Percentiles rank a stretch among this genome's conserved stretches.
phyloP scores from a whole-genome alignment of 345 rosid genomes.

The Citrus maxima region DNA sequence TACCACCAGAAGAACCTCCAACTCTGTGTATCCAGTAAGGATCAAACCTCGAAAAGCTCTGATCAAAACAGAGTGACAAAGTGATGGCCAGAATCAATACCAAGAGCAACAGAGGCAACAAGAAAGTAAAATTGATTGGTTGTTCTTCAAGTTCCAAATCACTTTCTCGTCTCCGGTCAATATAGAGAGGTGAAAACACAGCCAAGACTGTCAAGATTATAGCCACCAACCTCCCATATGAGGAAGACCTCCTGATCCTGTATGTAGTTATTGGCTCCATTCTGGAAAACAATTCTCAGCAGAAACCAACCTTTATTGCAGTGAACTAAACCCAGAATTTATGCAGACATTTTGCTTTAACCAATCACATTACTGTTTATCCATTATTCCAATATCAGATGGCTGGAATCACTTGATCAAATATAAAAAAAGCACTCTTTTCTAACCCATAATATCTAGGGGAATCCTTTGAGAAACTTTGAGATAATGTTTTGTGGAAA shows the following conservation, averaged over 20 bases:
- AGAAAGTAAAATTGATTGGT: slow-evolving; percentile 29
- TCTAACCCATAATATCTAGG: background rate
- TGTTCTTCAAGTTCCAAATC: slow-evolving; percentile 46
- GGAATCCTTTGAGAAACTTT: slow-evolving; percentile 30
- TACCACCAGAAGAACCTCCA: slow-evolving; percentile 88
- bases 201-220: slow-evolving; percentile 53
- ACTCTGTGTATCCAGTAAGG: slow-evolving; percentile 83
- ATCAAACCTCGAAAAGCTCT: slow-evolving; percentile 65
- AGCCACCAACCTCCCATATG: slow-evolving; percentile 51
- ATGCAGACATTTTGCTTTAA: background rate
- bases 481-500: background rate
- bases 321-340: background rate
- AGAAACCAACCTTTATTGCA: background rate
- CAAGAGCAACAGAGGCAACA: slow-evolving; percentile 55
- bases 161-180: slow-evolving; percentile 32
- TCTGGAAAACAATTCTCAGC: slow-evolving; percentile 11
- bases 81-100: slow-evolving; percentile 50
- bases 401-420: slow-evolving; percentile 1
- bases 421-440: background rate
- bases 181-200: slow-evolving; percentile 69
- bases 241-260: slow-evolving; percentile 33
- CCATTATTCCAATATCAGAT: background rate
- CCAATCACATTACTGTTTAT: background rate
- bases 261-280: slow-evolving; percentile 32
- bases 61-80: slow-evolving; percentile 53